Evolutionary conservation across 805 yeast species (phyloP).

Genomic region (Zygoascus ofunaensis): DNA sequence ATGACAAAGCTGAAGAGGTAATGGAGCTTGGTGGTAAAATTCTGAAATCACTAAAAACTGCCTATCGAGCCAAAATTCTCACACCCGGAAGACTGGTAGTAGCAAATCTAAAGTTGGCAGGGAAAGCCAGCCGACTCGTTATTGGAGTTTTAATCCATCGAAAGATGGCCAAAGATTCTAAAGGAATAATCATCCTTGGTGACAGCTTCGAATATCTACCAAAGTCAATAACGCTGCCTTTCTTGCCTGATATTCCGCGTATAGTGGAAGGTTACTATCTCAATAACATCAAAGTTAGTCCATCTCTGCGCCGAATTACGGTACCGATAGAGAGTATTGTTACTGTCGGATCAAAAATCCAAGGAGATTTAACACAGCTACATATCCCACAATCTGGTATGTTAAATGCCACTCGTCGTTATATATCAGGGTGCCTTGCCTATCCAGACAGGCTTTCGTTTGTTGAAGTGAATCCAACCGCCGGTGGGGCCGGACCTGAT

Average conservation of each 20-base stretch:
- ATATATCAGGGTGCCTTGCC: not conserved
- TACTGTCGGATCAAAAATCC: not conserved
- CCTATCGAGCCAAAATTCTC: constrained; percentile 39
- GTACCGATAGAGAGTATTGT: not conserved
- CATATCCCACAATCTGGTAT: not conserved
- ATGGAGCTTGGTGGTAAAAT: constrained; percentile 37
- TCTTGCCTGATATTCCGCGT: not conserved
- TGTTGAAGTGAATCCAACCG: constrained; percentile 15
- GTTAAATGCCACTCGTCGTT: not conserved
- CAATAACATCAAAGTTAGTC: too few species aligned
- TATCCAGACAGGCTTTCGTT: not conserved
- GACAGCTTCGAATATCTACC: not conserved
- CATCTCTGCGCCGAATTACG: not conserved
- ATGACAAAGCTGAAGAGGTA: constrained; percentile 18
- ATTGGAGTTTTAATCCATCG: not conserved
- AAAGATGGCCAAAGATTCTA: not conserved
- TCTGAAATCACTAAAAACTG: constrained; percentile 40
- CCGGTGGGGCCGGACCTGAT: too few species aligned
- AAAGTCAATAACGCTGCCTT: not conserved
- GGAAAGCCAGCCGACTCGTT: not conserved
- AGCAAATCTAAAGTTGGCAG: not conserved
- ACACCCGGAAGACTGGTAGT: constrained; percentile 48
- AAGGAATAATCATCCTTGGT: not conserved
- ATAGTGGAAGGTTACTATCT: not conserved
- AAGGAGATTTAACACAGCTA: not conserved